Conservation (phyloP, 2,329 filamentous ascomycete genomes). For the Didymella exigua region DNA sequence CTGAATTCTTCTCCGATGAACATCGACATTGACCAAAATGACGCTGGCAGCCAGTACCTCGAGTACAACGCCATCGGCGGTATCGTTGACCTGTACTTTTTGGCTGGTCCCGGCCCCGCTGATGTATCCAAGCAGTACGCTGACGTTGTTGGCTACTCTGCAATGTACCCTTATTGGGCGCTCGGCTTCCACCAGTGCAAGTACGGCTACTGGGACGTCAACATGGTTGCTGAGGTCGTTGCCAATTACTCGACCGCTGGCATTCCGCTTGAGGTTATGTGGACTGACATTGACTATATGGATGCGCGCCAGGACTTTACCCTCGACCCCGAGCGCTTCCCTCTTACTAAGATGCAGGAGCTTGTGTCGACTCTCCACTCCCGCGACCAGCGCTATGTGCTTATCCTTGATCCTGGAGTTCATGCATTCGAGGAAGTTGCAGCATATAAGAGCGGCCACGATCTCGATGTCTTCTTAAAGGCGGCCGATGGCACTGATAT, state of each 20-base stretch:
- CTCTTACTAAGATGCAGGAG: slow-evolving; percentile 66
- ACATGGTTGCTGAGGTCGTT: slow-evolving; percentile 69
- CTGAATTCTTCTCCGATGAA: slow-evolving; percentile 63
- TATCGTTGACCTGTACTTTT: slow-evolving; percentile 68
- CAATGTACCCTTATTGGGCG: slow-evolving; percentile 60
- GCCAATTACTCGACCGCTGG: slow-evolving; percentile 68
- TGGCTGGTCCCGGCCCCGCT: slow-evolving; percentile 55
- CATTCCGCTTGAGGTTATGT: slow-evolving; percentile 75
- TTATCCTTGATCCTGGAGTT: slow-evolving; percentile 74
- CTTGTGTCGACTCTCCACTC: slow-evolving; percentile 70
- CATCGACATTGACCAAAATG: slow-evolving; percentile 70
- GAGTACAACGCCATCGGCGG: slow-evolving; percentile 82
- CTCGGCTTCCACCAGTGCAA: slow-evolving; percentile 61
- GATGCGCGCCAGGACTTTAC: slow-evolving; percentile 64
- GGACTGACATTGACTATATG: slow-evolving; percentile 78
- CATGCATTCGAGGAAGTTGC: slow-evolving; percentile 58
- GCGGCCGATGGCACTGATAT: slow-evolving; percentile 61
- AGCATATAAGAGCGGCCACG: slow-evolving; percentile 66
- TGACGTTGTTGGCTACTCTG: slow-evolving; percentile 55
- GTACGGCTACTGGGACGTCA: slow-evolving; percentile 63
- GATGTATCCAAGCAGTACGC: slow-evolving; percentile 58
- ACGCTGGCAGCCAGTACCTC: slow-evolving; percentile 67
- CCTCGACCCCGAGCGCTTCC: slow-evolving; percentile 67
- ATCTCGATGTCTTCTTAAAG: slow-evolving; percentile 62
- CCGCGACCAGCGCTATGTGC: slow-evolving; percentile 70